Conservation (phyloP, 2,329 filamentous ascomycete species). For the Cladosporium sp. region DNA sequence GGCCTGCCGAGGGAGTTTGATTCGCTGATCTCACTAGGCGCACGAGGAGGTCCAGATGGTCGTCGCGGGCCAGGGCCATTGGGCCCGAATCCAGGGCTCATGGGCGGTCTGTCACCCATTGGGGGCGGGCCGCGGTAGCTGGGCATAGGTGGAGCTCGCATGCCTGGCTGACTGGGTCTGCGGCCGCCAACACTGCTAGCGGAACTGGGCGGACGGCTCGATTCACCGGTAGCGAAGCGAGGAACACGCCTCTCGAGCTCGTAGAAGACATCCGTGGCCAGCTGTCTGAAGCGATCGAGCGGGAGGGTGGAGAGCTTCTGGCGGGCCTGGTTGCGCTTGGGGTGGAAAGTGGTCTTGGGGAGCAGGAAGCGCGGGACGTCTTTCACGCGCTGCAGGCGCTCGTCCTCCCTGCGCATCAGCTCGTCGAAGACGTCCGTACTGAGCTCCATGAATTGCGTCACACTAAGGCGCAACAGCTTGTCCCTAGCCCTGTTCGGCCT, state of each 20-base stretch:
- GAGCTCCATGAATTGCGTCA: constrained; percentile 92
- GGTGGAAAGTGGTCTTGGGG: constrained; percentile 86
- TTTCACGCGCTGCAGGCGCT: constrained; percentile 39
- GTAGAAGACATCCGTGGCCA: constrained; percentile 93
- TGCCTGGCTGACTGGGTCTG: constrained; percentile 25
- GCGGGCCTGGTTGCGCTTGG: constrained; percentile 94
- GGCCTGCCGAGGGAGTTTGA: constrained; percentile 55
- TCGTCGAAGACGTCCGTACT: constrained; percentile 98
- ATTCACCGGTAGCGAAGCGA: constrained; percentile 64
- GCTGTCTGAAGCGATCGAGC: constrained; percentile 75
- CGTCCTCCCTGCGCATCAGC: constrained; percentile 75
- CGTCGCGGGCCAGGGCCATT: constrained; percentile 40
- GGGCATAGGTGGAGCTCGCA: constrained; percentile 32
- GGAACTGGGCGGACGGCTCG: constrained; percentile 63
- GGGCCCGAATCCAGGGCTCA: constrained; percentile 33
- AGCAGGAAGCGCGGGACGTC: constrained; percentile 65
- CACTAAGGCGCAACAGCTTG: constrained; percentile 82
- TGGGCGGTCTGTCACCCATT: constrained; percentile 21
- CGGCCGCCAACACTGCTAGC: constrained; percentile 40
- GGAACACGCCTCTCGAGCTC: constrained; percentile 89
- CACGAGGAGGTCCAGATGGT: constrained; percentile 16
- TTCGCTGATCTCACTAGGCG: constrained; percentile 34
- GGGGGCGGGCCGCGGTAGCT: constrained; percentile 23
- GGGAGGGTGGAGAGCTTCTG: constrained; percentile 90
- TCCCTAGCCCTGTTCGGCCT: constrained; percentile 86